Conservation (phyloP, 345 rosid species). For the Salix udensis region DNA sequence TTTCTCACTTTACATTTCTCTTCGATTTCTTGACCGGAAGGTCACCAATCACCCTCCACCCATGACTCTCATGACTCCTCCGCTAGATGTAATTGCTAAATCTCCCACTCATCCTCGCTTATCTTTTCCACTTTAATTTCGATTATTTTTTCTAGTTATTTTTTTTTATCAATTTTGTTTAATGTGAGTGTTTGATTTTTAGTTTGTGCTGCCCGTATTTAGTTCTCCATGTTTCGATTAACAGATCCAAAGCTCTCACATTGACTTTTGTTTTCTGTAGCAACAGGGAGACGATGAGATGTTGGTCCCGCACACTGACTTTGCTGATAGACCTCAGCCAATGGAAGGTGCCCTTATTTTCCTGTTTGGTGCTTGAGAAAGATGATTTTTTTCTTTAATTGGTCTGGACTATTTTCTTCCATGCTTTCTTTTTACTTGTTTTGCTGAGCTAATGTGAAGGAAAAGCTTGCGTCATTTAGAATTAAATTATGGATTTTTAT, state of each 20-base stretch:
- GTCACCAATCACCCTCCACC: conserved; percentile 7
- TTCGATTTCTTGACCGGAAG: conserved; percentile 29
- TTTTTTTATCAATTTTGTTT: not conserved
- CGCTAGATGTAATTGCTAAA: conserved; percentile 36
- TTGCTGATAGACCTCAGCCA: conserved; percentile 38
- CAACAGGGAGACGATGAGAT: conserved; percentile 40
- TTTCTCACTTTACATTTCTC: conserved; percentile 1
- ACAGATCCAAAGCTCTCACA: conserved; percentile 36
- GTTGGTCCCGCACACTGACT: conserved; percentile 38
- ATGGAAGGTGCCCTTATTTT: conserved; percentile 38
- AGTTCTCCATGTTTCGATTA: conserved; percentile 29
- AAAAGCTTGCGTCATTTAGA: too few species aligned
- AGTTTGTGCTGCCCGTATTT: not conserved
- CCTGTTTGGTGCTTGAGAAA: not conserved
- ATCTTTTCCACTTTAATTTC: conserved; percentile 4
- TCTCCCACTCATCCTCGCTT: conserved; percentile 4
- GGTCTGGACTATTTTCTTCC: not conserved
- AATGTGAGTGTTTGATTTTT: not conserved
- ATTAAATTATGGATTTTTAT: too few species aligned
- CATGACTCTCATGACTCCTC: conserved; percentile 61
- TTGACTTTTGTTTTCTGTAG: conserved; percentile 12
- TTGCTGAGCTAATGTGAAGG: not conserved
- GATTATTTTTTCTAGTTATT: not conserved
- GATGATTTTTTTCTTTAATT: not conserved
- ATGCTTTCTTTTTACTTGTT: not conserved